Percentiles rank a stretch among this genome's conserved stretches.
Conservation (phyloP, 164 flowering plant species). For the Nelumbo lutea region DNA sequence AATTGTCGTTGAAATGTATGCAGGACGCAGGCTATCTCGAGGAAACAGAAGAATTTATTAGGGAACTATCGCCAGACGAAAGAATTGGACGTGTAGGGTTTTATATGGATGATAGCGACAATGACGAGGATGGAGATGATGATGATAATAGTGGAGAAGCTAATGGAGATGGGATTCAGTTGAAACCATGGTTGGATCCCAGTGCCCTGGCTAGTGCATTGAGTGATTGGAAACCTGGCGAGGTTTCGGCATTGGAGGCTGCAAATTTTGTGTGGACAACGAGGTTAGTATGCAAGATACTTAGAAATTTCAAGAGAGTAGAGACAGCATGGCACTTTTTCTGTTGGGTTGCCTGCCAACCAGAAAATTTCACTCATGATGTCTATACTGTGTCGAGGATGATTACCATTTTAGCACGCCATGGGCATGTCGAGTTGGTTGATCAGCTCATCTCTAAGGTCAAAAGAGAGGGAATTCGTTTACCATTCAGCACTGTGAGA, state of each 20-base stretch:
- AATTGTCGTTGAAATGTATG: conserved; percentile 39
- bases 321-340: conserved; percentile 90
- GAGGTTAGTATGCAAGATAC: conserved; percentile 75
- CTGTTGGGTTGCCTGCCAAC: conserved; percentile 86
- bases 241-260: conserved; percentile 54
- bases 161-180: conserved; percentile 24
- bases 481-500: conserved; percentile 63
- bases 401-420: conserved; percentile 60
- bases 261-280: conserved; percentile 81
- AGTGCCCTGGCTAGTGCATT: conserved; percentile 75
- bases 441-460: conserved; percentile 58
- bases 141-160: conserved; percentile 7
- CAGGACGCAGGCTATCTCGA: conserved; percentile 49
- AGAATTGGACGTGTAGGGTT: conserved; percentile 45
- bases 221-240: conserved; percentile 57
- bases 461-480: conserved; percentile 52
- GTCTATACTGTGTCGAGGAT: conserved; percentile 70
- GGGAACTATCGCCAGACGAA: conserved; percentile 61
- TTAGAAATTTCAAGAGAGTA: conserved; percentile 62
- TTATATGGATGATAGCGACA: conserved; percentile 26
- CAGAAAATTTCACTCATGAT: conserved; percentile 71
- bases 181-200: conserved; percentile 94
- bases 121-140: conserved; percentile 32
- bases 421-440: conserved; percentile 57
- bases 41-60: conserved; percentile 43